phyloP scores from a whole-genome alignment of 108 stramenopile genomes.

The Epithemia pelagica region DNA sequence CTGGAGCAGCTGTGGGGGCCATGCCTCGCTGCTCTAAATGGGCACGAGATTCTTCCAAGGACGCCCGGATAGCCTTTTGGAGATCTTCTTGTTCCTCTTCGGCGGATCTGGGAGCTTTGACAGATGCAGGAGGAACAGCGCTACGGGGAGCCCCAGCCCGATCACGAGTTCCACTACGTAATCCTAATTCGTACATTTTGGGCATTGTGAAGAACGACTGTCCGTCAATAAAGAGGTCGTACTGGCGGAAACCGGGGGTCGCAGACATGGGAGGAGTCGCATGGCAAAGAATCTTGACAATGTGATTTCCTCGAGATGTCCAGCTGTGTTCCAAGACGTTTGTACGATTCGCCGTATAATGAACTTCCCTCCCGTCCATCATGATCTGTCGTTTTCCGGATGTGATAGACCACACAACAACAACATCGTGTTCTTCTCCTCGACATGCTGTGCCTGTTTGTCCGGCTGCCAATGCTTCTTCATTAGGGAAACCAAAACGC shows the following conservation, averaged over 20 bases:
- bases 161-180: neutral
- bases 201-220: constrained; percentile 77
- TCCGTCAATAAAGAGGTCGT: constrained; percentile 79
- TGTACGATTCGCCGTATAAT: constrained; percentile 50
- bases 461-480: constrained; percentile 60
- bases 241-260: constrained; percentile 67
- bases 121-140: neutral
- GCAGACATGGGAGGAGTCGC: constrained; percentile 52
- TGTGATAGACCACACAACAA: constrained; percentile 77
- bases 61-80: constrained; percentile 61
- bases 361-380: constrained; percentile 70
- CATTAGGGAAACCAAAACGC: constrained; percentile 83
- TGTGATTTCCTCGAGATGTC: constrained; percentile 41
- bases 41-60: constrained; percentile 36
- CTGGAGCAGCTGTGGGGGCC: constrained; percentile 8
- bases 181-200: constrained; percentile 50
- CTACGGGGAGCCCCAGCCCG: constrained; percentile 16
- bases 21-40: constrained; percentile 16
- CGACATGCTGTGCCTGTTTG: constrained; percentile 77
- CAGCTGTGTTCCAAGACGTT: constrained; percentile 45
- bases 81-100: constrained; percentile 63
- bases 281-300: constrained; percentile 43
- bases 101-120: constrained; percentile 10
- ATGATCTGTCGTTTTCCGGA: constrained; percentile 74
- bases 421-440: constrained; percentile 87